Evolutionary conservation across 768 basidiomycete genomes (phyloP).

Genomic region (Psilocybe subaeruginosa): DNA sequence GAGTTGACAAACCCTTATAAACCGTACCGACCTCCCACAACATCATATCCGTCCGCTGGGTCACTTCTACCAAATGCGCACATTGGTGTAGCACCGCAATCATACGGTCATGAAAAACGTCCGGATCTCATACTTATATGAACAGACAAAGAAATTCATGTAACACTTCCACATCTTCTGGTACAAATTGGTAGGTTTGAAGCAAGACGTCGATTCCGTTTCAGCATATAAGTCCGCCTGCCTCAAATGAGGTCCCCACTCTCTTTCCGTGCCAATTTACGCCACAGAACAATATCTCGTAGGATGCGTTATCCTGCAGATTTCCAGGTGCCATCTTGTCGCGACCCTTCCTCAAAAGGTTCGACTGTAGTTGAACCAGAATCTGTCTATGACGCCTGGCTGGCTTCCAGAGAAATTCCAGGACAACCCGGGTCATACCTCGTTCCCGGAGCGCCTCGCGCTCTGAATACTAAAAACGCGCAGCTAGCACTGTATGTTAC

Average conservation of each 20-base stretch:
- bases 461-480: slow-evolving; percentile 59
- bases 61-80: slow-evolving; percentile 49
- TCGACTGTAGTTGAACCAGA: slow-evolving; percentile 26
- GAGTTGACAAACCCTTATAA: slow-evolving; percentile 24
- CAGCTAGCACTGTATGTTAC: slow-evolving; percentile 59
- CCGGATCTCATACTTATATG: slow-evolving; percentile 48
- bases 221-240: slow-evolving; percentile 30
- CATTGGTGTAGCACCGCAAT: slow-evolving; percentile 42
- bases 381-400: slow-evolving; percentile 55
- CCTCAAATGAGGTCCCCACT: slow-evolving; percentile 34
- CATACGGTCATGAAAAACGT: slow-evolving; percentile 48
- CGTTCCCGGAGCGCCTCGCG: slow-evolving; percentile 71
- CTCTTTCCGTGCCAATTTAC: slow-evolving; percentile 41
- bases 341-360: slow-evolving; percentile 24
- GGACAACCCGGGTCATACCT: slow-evolving; percentile 47
- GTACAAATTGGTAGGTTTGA: slow-evolving; percentile 30
- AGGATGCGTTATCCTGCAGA: slow-evolving; percentile 40
- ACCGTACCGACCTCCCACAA: slow-evolving; percentile 21
- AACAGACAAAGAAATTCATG: slow-evolving; percentile 32
- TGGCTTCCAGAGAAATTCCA: slow-evolving; percentile 56
- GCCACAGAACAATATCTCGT: slow-evolving; percentile 36
- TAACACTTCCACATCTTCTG: slow-evolving; percentile 23
- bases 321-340: slow-evolving; percentile 33
- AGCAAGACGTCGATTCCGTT: slow-evolving; percentile 25
- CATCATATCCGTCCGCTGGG: slow-evolving; percentile 35